phyloP scores from a whole-genome alignment of 2,329 filamentous ascomycete species.

The Monosporascus sp. region DNA sequence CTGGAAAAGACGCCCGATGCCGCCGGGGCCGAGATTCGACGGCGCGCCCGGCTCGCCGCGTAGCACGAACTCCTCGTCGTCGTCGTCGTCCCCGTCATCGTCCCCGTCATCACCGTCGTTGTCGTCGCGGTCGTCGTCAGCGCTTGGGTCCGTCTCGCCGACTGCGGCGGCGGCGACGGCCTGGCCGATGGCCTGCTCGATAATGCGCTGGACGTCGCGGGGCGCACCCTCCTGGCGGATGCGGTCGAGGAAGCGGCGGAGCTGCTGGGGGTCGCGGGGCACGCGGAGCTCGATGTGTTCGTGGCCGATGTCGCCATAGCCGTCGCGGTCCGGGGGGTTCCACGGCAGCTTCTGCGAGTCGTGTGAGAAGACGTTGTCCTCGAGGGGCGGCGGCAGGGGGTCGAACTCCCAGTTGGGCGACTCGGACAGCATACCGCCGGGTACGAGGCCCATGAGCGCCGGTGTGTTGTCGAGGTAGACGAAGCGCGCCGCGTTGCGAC shows the following conservation, averaged over 20 bases:
- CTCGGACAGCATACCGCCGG: conserved; percentile 55
- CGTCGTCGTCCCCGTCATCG: neutral
- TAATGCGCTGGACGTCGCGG: conserved; percentile 9
- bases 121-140: conserved; percentile 9
- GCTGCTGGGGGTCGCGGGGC: conserved; percentile 5
- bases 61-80: neutral
- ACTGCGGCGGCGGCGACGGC: conserved; percentile 5
- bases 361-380: conserved; percentile 46
- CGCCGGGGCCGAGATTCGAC: neutral
- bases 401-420: conserved; percentile 73
- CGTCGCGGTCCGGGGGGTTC: conserved; percentile 17
- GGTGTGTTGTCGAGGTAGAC: conserved; percentile 73
- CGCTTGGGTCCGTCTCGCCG: conserved; percentile 6
- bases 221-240: conserved; percentile 15
- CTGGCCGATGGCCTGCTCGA: conserved; percentile 14
- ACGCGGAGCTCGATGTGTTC: neutral
- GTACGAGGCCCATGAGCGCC: conserved; percentile 63
- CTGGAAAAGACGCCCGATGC: conserved; percentile 4
- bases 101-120: conserved; percentile 4
- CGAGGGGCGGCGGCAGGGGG: conserved; percentile 65
- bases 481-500: conserved; percentile 61
- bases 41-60: neutral
- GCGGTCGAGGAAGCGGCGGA: conserved; percentile 14
- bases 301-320: neutral
- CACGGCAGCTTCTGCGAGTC: conserved; percentile 38